Conservation (phyloP, 306 rosid genomes). For the Fragaria ananassa region DNA sequence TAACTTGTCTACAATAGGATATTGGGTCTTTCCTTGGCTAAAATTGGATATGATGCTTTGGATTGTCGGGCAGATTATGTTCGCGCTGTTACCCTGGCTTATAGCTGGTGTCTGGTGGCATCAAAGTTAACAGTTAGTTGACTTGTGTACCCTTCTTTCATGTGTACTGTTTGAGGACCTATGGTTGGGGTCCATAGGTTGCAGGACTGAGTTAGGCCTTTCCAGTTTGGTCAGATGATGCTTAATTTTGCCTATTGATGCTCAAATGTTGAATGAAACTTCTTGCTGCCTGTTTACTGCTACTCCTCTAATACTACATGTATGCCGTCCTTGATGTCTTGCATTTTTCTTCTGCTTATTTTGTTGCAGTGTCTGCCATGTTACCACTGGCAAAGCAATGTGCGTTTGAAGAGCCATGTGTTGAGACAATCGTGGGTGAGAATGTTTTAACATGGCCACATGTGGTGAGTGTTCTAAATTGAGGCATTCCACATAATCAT, state of each 20-base stretch:
- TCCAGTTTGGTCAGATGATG: not conserved
- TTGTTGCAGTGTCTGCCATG: slow-evolving; percentile 91
- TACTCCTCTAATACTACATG: not conserved
- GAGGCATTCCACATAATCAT: slow-evolving; percentile 1
- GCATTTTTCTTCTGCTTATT: slow-evolving; percentile 6
- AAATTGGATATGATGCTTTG: not conserved
- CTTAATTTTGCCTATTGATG: not conserved
- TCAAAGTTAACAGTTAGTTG: not conserved
- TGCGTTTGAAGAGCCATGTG: slow-evolving; percentile 96
- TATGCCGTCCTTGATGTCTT: not conserved
- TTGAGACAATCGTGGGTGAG: slow-evolving; percentile 91
- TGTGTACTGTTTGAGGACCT: not conserved
- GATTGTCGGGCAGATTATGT: not conserved
- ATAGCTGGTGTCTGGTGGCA: not conserved
- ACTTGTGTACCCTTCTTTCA: not conserved
- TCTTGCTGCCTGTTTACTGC: not conserved
- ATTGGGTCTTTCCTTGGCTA: not conserved
- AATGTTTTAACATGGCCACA: slow-evolving; percentile 97
- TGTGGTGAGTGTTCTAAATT: slow-evolving; percentile 54
- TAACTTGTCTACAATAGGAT: not conserved
- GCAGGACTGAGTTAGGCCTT: not conserved
- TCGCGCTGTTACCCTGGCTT: not conserved
- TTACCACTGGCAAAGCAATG: slow-evolving; percentile 93
- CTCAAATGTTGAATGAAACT: not conserved
- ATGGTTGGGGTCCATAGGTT: not conserved